phyloP scores from a whole-genome alignment of 1,139 yeast species.

The Hansenula anomala region DNA sequence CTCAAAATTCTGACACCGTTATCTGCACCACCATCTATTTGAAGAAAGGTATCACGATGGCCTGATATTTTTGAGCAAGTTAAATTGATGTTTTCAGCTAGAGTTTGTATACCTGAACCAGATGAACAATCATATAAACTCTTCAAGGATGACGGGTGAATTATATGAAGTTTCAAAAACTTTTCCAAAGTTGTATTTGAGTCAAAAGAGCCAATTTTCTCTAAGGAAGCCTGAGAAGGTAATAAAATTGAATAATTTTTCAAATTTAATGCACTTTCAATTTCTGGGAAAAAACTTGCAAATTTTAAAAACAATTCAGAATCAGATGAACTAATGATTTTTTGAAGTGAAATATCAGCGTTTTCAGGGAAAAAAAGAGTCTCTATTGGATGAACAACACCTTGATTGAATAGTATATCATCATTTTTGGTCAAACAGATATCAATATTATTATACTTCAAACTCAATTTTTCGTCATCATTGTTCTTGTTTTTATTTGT shows the following conservation, averaged over 20 bases:
- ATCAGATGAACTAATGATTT: conserved; percentile 51
- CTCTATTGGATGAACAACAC: conserved; percentile 74
- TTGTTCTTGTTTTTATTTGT: conserved; percentile 3
- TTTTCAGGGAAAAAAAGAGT: conserved; percentile 53
- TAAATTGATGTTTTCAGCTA: conserved; percentile 36
- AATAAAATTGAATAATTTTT: conserved; percentile 59
- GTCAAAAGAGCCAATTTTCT: conserved; percentile 20
- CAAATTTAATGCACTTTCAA: conserved; percentile 17
- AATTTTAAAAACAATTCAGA: conserved; percentile 43
- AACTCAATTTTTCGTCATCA: conserved; percentile 10
- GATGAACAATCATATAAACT: conserved; percentile 39
- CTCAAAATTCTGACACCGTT: conserved; percentile 62
- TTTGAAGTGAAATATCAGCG: conserved; percentile 48
- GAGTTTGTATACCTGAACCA: conserved; percentile 35
- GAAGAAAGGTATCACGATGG: conserved; percentile 28
- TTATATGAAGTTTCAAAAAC: conserved; percentile 63
- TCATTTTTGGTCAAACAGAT: conserved; percentile 36
- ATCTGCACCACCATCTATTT: conserved; percentile 41
- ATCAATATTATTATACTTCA: conserved; percentile 22
- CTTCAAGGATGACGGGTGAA: conserved; percentile 48
- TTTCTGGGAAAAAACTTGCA: conserved; percentile 29
- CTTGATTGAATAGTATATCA: conserved; percentile 77
- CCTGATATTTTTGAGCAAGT: conserved; percentile 35
- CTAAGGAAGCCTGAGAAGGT: conserved; percentile 58
- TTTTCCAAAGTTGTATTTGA: conserved; percentile 40